Percentiles rank a stretch among this genome's conserved stretches.
These are phyloP conservation scores for Paecilomyces dactylethromorphus DNA, from an alignment of 2,329 filamentous ascomycete genomes.

Conservation along the genomic window DNA sequence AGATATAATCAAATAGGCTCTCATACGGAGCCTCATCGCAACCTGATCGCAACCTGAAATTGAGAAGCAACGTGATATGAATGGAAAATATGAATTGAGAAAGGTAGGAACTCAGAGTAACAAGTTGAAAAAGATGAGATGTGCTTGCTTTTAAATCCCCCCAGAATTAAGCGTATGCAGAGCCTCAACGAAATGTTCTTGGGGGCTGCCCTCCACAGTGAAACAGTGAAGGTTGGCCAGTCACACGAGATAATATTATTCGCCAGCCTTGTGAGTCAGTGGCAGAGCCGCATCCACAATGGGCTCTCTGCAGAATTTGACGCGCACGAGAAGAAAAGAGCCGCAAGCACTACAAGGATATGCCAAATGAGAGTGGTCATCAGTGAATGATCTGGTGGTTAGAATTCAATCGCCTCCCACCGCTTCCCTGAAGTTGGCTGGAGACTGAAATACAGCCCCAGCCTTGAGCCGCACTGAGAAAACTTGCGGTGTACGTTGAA, in stretches of 20 bases:
- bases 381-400: background rate
- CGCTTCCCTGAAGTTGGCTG: background rate
- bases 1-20: no score
- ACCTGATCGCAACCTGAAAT: background rate
- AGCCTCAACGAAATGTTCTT: background rate
- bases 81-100: background rate
- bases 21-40: no score
- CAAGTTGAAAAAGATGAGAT: background rate
- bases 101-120: background rate
- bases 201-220: no score
- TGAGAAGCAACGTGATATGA: background rate
- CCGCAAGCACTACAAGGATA: background rate
- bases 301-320: background rate
- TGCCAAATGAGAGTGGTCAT: background rate
- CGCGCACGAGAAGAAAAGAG: background rate
- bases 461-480: background rate
- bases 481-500: background rate
- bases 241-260: background rate
- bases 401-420: background rate
- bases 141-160: background rate
- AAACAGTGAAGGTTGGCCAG: background rate
- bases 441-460: background rate
- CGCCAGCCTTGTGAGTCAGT: background rate
- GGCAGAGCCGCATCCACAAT: background rate
- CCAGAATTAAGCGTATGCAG: background rate